Evolutionary conservation across 352 stramenopile species (phyloP), one percentile per base, ranked within the genome.

Genomic region (Phytopythium ostracodes): DNA sequence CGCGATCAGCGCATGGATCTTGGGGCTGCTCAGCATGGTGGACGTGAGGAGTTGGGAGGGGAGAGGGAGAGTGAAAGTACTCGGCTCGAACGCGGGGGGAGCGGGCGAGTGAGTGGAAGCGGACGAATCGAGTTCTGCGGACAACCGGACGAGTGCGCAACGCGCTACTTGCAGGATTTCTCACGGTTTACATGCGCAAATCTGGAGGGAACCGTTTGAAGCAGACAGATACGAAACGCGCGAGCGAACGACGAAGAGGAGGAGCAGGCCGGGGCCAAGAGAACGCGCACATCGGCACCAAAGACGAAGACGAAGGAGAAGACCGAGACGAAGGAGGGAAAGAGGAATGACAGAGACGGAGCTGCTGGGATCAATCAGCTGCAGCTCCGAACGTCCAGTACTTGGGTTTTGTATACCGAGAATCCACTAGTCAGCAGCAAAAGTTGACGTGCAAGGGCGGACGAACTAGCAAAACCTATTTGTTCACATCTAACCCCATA

Each of bases 21-120:
- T 51, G 22, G 54, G 40, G 36, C 38, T 60, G 54, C 54, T 60
- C 36, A 60, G 38, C 54, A 60, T 60, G 54, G 12, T 22, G 33
- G 38, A 38, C 22, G 24, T 5, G 24, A 20, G 53, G 7, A 18
- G 49, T 12, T 17, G 22, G 31, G 33, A 17, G 15, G n/a, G 33
- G n/a, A 29, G 38, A 59, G 38, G 24, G 53, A 15, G 38, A 31
- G 24, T n/a, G 35, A 43, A 43, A 40, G 51, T 57, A 44, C 51
- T 57, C 51, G 51, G 47, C 17, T 44, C 38, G 38, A 44, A 44
- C 38, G 38, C 38, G 17, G 7, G n/a, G 2, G 11, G 17, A 44
- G 33, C n/a, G 46, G n/a, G 46, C 52, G 52, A 58, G 31, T 58
- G 52, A 47, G 33, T 58, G 52, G 15, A 35, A 58, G 52, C 9